Base-by-base conservation (phyloP, 805 yeast genomes). In the Myxozyma melibiosi region DNA sequence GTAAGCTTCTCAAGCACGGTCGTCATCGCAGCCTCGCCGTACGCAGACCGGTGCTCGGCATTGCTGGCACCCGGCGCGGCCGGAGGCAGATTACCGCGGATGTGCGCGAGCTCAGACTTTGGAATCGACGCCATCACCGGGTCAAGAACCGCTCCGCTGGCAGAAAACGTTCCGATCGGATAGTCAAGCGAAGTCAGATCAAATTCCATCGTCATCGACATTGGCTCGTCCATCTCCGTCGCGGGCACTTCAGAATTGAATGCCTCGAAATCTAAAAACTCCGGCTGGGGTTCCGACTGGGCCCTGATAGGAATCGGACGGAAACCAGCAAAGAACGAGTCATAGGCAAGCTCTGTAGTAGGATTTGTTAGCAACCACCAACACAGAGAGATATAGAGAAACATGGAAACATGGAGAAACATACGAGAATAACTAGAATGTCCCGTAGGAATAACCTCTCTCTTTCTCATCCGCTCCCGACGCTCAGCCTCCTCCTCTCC, bases 291-390 rank as follows among this genome's bases (percentile, higher is more conserved):
- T 8, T 39, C 49, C 6, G 40, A 40, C 16, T 13, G 30, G 3
- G 35, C 9, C n/a, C n/a, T n/a, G n/a, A n/a, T n/a, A 30, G 47
- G 55, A 2, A 61, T 30, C 22, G 65, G 65, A 18, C 65, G 54
- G 25, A 51, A 58, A 13, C 63, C 63, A 37, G 63, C 57, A 24
- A 61, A 58, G 34, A 61, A 61, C 2, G 55, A 40, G 18, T 58
- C 63, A 30, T 42, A 46, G 9, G 63, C 63, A 22, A 61, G 38
- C 25, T 47, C 63, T 61, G 30, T 38, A n/a, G n/a, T n/a, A n/a
- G n/a, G n/a, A n/a, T n/a, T n/a, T n/a, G n/a, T n/a, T n/a, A n/a
- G n/a, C n/a, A 27, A 33, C 28, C n/a, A n/a, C 28, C 13, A 40
- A 27, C 8, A 24, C 33, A 31, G 20, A 46, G 5, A 14, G 20